Evolutionary conservation across 75 land plant species (phyloP).

Genomic region (Selaginella moellendorffii): DNA sequence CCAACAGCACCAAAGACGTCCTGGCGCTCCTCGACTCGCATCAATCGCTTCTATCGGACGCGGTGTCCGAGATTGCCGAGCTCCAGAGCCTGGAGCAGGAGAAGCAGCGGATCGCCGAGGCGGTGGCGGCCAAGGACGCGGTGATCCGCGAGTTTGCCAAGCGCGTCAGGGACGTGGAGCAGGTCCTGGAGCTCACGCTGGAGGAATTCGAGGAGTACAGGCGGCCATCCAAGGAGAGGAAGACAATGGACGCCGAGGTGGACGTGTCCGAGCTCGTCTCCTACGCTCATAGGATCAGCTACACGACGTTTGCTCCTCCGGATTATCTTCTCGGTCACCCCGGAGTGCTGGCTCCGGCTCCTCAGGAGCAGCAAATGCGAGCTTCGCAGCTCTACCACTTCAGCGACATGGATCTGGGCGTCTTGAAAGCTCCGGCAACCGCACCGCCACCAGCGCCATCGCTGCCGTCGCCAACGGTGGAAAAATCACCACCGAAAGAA

Average conservation of each 20-base stretch:
- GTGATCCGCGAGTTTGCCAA: slow-evolving; percentile 51
- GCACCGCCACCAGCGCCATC: slow-evolving; percentile 14
- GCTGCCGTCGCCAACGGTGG: slow-evolving; percentile 19
- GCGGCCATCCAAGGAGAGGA: slow-evolving; percentile 21
- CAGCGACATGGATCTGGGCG: slow-evolving; percentile 59
- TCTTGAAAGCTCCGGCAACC: slow-evolving; percentile 27
- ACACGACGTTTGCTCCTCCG: slow-evolving; percentile 93
- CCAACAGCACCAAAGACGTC: slow-evolving; percentile 42
- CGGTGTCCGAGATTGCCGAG: slow-evolving; percentile 67
- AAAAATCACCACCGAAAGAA: slow-evolving; percentile 1
- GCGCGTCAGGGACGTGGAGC: slow-evolving; percentile 53
- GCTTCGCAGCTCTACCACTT: slow-evolving; percentile 62
- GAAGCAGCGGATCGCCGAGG: slow-evolving; percentile 35
- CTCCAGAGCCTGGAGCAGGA: slow-evolving; percentile 72
- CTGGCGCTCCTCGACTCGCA: slow-evolving; percentile 44
- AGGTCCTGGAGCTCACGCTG: slow-evolving; percentile 49
- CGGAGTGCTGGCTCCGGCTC: slow-evolving; percentile 86
- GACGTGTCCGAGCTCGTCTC: slow-evolving; percentile 50
- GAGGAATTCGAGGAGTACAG: slow-evolving; percentile 65
- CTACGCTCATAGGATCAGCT: slow-evolving; percentile 78
- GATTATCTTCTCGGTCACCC: slow-evolving; percentile 64
- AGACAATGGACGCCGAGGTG: slow-evolving; percentile 7
- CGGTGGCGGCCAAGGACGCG: slow-evolving; percentile 36
- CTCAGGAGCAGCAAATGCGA: slow-evolving; percentile 84
- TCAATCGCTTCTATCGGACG: slow-evolving; percentile 64